Evolutionary conservation across 192 early-diverging fungal genomes (phyloP).

Genomic region (Neocallimastix lanati): DNA sequence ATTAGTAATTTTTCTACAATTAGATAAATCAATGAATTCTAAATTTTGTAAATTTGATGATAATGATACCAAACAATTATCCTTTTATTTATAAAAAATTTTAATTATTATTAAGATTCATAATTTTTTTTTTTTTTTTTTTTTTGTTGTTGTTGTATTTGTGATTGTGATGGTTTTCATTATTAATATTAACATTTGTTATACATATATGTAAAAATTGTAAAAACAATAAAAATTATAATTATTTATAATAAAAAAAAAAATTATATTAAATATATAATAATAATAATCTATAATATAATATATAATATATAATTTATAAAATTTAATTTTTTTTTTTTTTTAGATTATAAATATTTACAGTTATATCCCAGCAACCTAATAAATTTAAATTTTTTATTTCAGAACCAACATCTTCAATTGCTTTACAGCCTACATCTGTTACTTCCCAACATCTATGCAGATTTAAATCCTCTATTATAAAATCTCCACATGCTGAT

Average conservation of each 20-base stretch:
- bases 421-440: not conserved
- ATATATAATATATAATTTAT: not conserved
- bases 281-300: too few relatives aligned
- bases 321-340: conserved; percentile 24
- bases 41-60: conserved; percentile 23
- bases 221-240: too few relatives aligned
- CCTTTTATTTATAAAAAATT: too few relatives aligned
- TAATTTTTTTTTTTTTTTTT: too few relatives aligned
- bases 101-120: too few relatives aligned
- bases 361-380: conserved; percentile 54
- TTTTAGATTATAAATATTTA: conserved; percentile 17
- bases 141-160: too few relatives aligned
- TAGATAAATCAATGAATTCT: conserved; percentile 42
- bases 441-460: not conserved
- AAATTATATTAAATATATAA: too few relatives aligned
- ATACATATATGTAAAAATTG: too few relatives aligned
- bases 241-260: too few relatives aligned
- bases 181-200: too few relatives aligned
- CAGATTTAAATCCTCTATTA: not conserved
- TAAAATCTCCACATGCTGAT: not conserved
- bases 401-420: not conserved
- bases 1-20: conserved; percentile 60
- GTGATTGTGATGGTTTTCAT: too few relatives aligned
- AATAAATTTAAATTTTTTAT: conserved; percentile 21
- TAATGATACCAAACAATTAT: conserved; percentile 28